Evolutionary conservation across 2,329 filamentous ascomycete genomes (phyloP), one percentile per base, ranked within the genome.

Genomic region (Aspergillus luchuensis): DNA sequence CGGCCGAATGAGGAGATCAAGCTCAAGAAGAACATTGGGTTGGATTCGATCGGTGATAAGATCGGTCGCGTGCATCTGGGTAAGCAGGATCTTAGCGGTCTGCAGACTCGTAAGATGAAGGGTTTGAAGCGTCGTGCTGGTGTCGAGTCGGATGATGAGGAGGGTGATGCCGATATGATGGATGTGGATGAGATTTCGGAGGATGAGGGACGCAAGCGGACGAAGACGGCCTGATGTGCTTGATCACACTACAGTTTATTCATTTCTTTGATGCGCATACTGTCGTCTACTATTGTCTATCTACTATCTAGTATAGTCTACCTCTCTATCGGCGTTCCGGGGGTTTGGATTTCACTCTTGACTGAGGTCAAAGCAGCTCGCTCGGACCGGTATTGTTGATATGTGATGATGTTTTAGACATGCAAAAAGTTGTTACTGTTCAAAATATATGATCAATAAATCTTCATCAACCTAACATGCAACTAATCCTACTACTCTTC

Each of bases 101-200:
- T 99, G 78, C 95, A 99, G 83, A 96, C 93, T 56, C 89, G 95
- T 74, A 99, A 99, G 87, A 98, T 99, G 93, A 99, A 99, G 87
- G 95, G 93, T 67, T 79, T 99, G 68, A 99, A 98, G 86, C 85
- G 95, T 67, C 87, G 85, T 66, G 86, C 91, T 57, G 88, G 88
- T 64, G 79, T 86, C 23, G 82, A 84, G 55, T 81, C 80, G 54
- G 84, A 83, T 45, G 82, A 81, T 23, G 86, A 84, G 55, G 82
- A 80, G 4, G 80, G 71, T 15, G 80, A 80, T 61, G 77, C 71
- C 45, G 82, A 83, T 55, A 82, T 79, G 60, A 81, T 80, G 67
- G 79, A 82, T 59, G 76, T 76, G 57, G 76, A 79, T 63, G 75
- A 76, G 57, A 56, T 75, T 23, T 74, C 71, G 55, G 71, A 76